Conservation (phyloP, 1,284 basidiomycete genomes). For the Irpex sp. region DNA sequence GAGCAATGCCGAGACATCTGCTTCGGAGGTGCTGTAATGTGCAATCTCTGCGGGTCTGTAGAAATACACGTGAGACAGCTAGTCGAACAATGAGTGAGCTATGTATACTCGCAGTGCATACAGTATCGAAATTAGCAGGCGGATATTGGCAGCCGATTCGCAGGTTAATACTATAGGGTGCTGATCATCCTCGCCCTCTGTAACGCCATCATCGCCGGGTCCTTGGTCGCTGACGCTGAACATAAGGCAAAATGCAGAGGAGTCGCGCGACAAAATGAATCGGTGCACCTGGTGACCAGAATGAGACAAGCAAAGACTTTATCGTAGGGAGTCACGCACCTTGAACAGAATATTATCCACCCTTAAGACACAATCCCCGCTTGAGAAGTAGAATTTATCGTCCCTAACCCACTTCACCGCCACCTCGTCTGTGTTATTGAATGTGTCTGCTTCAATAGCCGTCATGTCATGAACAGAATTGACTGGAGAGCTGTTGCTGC, state of each 20-base stretch:
- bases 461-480: not conserved
- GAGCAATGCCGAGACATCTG: conserved; percentile 22
- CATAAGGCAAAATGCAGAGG: conserved; percentile 50
- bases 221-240: conserved; percentile 34
- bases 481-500: not conserved
- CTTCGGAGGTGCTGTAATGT: conserved; percentile 16
- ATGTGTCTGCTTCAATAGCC: too few relatives aligned
- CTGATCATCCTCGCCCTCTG: conserved; percentile 43
- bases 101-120: conserved; percentile 43
- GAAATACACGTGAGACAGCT: not conserved
- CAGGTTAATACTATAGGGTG: conserved; percentile 46
- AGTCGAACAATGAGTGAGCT: not conserved
- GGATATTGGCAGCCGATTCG: conserved; percentile 44
- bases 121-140: conserved; percentile 42
- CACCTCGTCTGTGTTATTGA: not conserved
- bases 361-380: conserved; percentile 45
- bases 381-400: conserved; percentile 27
- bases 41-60: conserved; percentile 26
- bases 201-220: conserved; percentile 7
- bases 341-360: conserved; percentile 47
- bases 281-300: conserved; percentile 40
- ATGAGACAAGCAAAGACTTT: conserved; percentile 5
- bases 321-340: conserved; percentile 25
- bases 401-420: conserved; percentile 3
- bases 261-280: conserved; percentile 46